phyloP scores from a whole-genome alignment of 352 stramenopile genomes.

The Phytophthora megakarya region DNA sequence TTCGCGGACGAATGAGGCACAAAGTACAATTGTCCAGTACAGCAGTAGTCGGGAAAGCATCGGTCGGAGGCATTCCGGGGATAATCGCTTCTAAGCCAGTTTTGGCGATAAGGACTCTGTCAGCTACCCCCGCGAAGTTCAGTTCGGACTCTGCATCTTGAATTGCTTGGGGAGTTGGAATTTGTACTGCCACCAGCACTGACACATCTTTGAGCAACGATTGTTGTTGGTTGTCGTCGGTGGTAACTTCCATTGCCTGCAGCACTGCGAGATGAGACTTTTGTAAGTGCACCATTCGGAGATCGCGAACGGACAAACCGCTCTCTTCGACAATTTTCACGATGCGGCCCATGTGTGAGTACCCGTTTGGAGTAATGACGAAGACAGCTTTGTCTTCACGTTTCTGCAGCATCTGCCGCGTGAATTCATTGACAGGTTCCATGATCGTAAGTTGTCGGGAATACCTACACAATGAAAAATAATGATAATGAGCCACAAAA shows the following conservation, averaged over 20 bases:
- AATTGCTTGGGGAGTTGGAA: conserved; percentile 23
- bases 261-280: conserved; percentile 38
- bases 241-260: conserved; percentile 11
- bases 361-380: conserved; percentile 55
- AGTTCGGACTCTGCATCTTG: conserved; percentile 17
- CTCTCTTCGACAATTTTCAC: conserved; percentile 51
- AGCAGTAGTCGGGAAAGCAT: conserved; percentile 47
- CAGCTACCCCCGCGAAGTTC: conserved; percentile 3
- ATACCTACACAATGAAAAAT: conserved; percentile 44
- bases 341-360: conserved; percentile 54
- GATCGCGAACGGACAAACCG: conserved; percentile 39
- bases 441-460: conserved; percentile 74
- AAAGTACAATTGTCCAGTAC: conserved; percentile 71
- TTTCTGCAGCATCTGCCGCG: conserved; percentile 38
- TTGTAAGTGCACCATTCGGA: conserved; percentile 59
- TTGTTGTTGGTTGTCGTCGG: conserved; percentile 26
- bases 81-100: conserved; percentile 28
- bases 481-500: neutral
- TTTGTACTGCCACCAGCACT: conserved; percentile 50
- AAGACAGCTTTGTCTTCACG: conserved; percentile 47
- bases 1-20: conserved; percentile 61
- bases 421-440: conserved; percentile 74
- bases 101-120: conserved; percentile 33
- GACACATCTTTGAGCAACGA: conserved; percentile 53
- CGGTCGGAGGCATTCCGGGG: conserved; percentile 1